Base-by-base conservation (phyloP, 768 basidiomycete species). In the Boletus vermiculosoides region DNA sequence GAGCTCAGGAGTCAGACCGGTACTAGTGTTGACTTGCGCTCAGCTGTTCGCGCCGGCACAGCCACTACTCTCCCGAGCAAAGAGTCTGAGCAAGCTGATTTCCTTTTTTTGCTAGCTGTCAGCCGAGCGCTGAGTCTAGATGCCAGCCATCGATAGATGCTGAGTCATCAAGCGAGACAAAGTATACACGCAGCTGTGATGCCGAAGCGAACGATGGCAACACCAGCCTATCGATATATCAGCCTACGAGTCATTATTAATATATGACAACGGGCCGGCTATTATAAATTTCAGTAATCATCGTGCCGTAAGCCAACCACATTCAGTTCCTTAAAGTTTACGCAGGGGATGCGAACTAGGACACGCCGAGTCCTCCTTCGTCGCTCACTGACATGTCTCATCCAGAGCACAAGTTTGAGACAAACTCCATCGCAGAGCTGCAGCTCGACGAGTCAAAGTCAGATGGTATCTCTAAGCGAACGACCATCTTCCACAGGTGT, bases 401-500 rank as follows among this genome's bases (percentile, higher is more conserved):
- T 15, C 37, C 55, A 33, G 45, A 52, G 40, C 7, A 36, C 10
- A 50, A 53, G 37, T 11, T 16, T 18, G 49, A 61, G 36, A 36
- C 45, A 2, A 25, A 18, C 12, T 16, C 49, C 20, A 33, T 42
- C 23, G 33, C 46, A 16, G 47, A 50, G 23, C n/a, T n/a, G n/a
- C 40, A 36, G 37, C 40, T 16, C 18, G 45, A 23, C 9, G 44
- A 13, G 6, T 20, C 40, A 33, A 40, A 46, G 22, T 41, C 53
- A 33, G 42, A 41, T 28, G 28, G 9, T 1, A 16, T 11, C 13
- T 20, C 53, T 16, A 44, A 30, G 16, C 34, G 33, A 44, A 9
- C 33, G 10, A 15, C 39, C 11, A 13, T 28, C 31, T 40, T 60
- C 12, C 42, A 30, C 56, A 47, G 64, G 60, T 58, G 20, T 18